Percentiles rank a stretch among this genome's conserved stretches.
Evolutionary conservation across 106 monocot species (phyloP).

Genomic region (Hemerocallis citrina): DNA sequence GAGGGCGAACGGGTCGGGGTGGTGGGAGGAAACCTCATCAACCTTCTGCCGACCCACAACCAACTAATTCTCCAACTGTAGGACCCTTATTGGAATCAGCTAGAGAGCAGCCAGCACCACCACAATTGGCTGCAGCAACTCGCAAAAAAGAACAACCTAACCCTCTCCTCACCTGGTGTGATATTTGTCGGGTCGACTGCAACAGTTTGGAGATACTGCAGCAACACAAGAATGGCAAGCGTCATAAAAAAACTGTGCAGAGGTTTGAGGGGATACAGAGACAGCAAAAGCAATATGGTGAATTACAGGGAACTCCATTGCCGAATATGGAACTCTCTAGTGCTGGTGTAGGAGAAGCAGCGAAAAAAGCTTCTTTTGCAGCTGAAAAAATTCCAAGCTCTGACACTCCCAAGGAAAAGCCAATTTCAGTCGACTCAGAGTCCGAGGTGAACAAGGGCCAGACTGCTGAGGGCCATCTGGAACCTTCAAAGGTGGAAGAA

Average conservation of each 20-base stretch:
- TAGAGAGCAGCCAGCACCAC: neutral
- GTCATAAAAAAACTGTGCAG: constrained; percentile 55
- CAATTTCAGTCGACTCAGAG: neutral
- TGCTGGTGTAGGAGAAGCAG: neutral
- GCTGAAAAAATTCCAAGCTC: neutral
- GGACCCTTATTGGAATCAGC: neutral
- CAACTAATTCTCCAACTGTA: neutral
- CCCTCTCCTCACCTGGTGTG: constrained; percentile 52
- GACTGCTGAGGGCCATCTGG: constrained; percentile 9
- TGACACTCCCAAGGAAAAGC: neutral
- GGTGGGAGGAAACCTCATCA: constrained; percentile 16
- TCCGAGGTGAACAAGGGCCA: constrained; percentile 2
- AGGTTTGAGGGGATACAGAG: constrained; percentile 40
- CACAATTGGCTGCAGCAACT: neutral
- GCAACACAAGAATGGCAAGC: constrained; percentile 77
- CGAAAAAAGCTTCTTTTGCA: neutral
- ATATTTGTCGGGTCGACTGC: constrained; percentile 72
- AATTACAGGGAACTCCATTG: constrained; percentile 17
- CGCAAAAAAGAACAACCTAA: constrained; percentile 1
- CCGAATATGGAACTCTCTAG: neutral
- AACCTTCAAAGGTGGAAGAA: neutral
- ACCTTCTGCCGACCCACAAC: neutral
- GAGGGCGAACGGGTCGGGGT: constrained; percentile 13
- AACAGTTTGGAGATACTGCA: constrained; percentile 68
- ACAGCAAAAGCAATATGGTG: constrained; percentile 38